A percentile compares a stretch with the other conserved stretches of the same genome.
phyloP scores from a whole-genome alignment of 176 grass and related monocot genomes.

The Aegilops sharonensis region DNA sequence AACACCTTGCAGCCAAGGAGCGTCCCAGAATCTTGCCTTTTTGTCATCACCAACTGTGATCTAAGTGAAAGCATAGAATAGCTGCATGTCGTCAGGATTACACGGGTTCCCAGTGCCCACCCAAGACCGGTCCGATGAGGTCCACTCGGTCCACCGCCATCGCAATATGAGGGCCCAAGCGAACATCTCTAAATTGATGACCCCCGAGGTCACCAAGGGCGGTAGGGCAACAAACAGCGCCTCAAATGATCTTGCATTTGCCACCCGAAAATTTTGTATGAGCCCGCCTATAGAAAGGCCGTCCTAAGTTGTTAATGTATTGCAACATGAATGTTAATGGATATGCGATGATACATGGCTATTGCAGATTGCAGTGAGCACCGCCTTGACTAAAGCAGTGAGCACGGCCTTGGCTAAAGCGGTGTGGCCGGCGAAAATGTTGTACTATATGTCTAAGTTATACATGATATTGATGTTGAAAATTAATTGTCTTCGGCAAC shows the following conservation, averaged over 20 bases:
- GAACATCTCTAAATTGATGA: background rate
- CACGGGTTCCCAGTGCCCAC: background rate
- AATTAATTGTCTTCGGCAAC: too few species aligned
- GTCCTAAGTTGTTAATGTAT: background rate
- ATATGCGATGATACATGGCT: too few species aligned
- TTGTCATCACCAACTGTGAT: background rate
- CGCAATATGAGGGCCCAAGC: background rate
- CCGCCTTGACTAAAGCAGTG: too few species aligned
- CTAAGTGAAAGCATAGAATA: background rate
- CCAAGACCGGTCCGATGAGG: background rate
- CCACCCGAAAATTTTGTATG: background rate
- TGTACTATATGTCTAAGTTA: too few species aligned
- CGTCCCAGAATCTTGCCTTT: background rate
- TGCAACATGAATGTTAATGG: too few species aligned
- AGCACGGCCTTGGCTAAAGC: too few species aligned
- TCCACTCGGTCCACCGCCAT: background rate
- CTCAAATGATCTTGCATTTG: background rate
- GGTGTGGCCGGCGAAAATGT: too few species aligned
- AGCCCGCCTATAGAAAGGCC: background rate
- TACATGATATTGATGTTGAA: too few species aligned
- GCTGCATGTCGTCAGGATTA: background rate
- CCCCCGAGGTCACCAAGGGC: background rate
- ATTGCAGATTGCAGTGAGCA: too few species aligned
- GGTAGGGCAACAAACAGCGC: background rate
- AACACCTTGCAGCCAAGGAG: background rate